Evolutionary conservation across 2,329 filamentous ascomycete genomes (phyloP).

Genomic region (Monilinia aucupariae): DNA sequence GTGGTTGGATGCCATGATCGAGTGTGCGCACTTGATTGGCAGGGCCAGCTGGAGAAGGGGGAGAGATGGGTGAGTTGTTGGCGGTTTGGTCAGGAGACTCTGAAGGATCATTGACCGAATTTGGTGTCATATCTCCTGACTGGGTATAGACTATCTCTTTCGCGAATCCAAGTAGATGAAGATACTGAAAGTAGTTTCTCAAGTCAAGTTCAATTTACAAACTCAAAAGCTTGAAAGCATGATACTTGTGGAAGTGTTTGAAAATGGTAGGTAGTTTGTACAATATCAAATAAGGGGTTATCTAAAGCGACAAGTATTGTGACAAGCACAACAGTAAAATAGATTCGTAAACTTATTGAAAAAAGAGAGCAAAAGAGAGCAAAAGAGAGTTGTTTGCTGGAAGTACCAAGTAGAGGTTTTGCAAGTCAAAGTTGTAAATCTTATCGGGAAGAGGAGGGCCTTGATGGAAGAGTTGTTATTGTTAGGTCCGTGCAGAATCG

Average conservation of each 20-base stretch:
- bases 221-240: background rate
- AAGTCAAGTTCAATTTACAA: background rate
- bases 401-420: background rate
- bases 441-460: background rate
- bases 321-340: background rate
- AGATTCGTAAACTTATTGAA: background rate
- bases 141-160: too few relatives aligned
- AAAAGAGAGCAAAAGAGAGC: too few relatives aligned
- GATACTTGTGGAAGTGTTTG: background rate
- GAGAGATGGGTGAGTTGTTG: too few relatives aligned
- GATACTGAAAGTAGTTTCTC: background rate
- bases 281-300: background rate
- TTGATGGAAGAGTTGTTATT: background rate
- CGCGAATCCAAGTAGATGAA: too few relatives aligned
- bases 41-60: too few relatives aligned
- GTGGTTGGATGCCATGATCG: too few relatives aligned
- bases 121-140: background rate
- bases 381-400: background rate
- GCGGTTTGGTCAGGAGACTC: too few relatives aligned
- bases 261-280: background rate
- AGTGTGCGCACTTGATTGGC: too few relatives aligned
- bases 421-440: background rate
- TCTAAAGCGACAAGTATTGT: background rate
- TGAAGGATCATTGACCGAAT: background rate
- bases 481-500: background rate